Evolutionary conservation across 306 rosid species (phyloP).

Genomic region (Prunus mume): DNA sequence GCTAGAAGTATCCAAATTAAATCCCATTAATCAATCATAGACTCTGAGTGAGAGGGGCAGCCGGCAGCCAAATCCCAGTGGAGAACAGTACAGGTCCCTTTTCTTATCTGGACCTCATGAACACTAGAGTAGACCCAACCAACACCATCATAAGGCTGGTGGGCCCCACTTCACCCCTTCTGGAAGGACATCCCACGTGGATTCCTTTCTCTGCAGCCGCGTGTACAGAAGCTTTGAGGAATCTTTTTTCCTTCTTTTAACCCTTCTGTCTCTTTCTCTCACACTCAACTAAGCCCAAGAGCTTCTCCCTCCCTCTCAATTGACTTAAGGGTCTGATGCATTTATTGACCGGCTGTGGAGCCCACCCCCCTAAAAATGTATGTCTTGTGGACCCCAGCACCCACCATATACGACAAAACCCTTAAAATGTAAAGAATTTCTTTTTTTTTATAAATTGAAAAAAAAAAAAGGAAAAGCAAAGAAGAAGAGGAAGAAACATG

Average conservation of each 20-base stretch:
- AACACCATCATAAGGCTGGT: background rate
- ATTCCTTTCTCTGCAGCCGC: background rate
- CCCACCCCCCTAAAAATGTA: slow-evolving; percentile 14
- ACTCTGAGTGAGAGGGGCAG: background rate
- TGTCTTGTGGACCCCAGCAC: slow-evolving; percentile 30
- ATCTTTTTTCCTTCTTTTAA: slow-evolving; percentile 9
- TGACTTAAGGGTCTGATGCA: slow-evolving; percentile 19
- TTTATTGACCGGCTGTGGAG: slow-evolving; percentile 40
- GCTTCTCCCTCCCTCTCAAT: background rate
- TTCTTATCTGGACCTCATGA: slow-evolving; percentile 35
- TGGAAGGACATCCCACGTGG: slow-evolving; percentile 41
- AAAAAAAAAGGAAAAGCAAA: background rate
- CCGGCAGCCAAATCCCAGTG: background rate
- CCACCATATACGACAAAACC: slow-evolving; percentile 29
- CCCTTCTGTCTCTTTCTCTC: background rate
- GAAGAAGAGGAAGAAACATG: background rate
- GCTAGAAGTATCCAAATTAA: background rate
- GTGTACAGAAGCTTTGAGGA: slow-evolving; percentile 32
- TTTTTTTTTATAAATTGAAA: background rate
- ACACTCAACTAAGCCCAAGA: slow-evolving; percentile 10
- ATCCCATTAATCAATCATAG: background rate
- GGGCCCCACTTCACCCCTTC: slow-evolving; percentile 23
- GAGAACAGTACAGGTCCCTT: background rate
- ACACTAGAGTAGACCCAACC: background rate
- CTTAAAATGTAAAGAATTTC: background rate